Base-by-base conservation (phyloP, 176 grass and related monocot genomes). In the Saccharum officinarum region DNA sequence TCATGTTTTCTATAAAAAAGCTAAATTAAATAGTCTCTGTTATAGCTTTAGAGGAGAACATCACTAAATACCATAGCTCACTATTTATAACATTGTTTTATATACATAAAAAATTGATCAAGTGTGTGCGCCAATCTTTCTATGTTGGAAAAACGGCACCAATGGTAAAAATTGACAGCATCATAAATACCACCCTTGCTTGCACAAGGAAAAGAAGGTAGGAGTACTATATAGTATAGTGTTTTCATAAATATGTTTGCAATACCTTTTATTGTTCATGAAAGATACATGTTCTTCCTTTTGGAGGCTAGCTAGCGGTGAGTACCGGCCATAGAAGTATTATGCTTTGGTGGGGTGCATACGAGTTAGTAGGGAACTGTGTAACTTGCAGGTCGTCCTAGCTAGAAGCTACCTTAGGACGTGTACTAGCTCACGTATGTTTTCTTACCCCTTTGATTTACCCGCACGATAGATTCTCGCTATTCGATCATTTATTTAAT, bases 171-270 rank as follows among this genome's bases (percentile, higher is more conserved):
- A 31, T 37, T 20, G 40, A 83, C 22, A 71, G 38, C 65, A 50
- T 63, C 40, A 63, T 88, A 88, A 88, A 77, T 71, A 67, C 14
- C 68, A 65, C 40, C 3, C 20, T 47, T 67, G 45, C 34, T 66
- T 67, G 63, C 73, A 80, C 40, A 64, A 17, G n/a, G 42, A 71
- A 83, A 76, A 71, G 67, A 71, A 30, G 4, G 20, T 84, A 30
- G 45, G 13, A 64, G 37, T 44, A 68, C 16, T 44, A 18, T 40
- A 20, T 22, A 16, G 10, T 49, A 45, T 64, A 71, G 18, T 78
- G 77, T 88, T 78, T 77, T 83, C 55, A 73, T 83, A 64, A 77
- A 72, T 83, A 78, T 78, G 60, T 73, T 83, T 84, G 67, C 17
- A 71, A 38, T 34, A 34, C 66, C 18, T 83, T 83, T 73, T 71